Percentiles rank a stretch among this genome's conserved stretches.
Conservation (phyloP, 805 yeast genomes). For the Wickerhamomyces chaumierensis region DNA sequence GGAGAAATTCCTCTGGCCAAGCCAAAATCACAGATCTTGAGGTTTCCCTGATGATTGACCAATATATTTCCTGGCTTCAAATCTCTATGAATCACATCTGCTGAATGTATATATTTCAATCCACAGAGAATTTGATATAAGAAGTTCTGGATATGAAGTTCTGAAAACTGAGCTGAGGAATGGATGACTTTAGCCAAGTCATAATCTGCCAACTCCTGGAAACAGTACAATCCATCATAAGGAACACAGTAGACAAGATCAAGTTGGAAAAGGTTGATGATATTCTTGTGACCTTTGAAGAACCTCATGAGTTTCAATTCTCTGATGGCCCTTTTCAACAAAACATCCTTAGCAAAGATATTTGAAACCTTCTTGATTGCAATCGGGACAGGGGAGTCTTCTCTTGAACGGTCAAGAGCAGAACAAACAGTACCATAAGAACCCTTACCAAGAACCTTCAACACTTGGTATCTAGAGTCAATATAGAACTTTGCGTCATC, state of each 20-base stretch:
- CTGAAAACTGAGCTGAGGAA: slow-evolving; percentile 68
- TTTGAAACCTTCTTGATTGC: slow-evolving; percentile 78
- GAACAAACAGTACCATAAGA: slow-evolving; percentile 82
- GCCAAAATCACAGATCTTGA: slow-evolving; percentile 92
- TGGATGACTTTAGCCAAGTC: slow-evolving; percentile 78
- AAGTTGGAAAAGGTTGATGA: slow-evolving; percentile 61
- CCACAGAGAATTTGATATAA: slow-evolving; percentile 80
- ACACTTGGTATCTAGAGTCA: slow-evolving; percentile 47
- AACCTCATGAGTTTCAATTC: slow-evolving; percentile 74
- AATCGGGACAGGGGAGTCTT: slow-evolving; percentile 23
- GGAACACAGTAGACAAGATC: slow-evolving; percentile 59
- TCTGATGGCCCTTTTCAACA: slow-evolving; percentile 70
- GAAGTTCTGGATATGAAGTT: slow-evolving; percentile 68
- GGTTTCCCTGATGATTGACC: slow-evolving; percentile 57
- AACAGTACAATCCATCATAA: slow-evolving; percentile 80
- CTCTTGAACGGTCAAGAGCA: slow-evolving; percentile 41
- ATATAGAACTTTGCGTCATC: slow-evolving; percentile 51
- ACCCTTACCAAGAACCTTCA: slow-evolving; percentile 63
- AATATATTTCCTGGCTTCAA: slow-evolving; percentile 85
- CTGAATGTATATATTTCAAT: slow-evolving; percentile 79
- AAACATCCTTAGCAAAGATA: slow-evolving; percentile 55
- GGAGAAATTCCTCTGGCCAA: slow-evolving; percentile 66
- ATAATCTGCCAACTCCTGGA: slow-evolving; percentile 74
- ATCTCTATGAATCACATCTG: slow-evolving; percentile 87
- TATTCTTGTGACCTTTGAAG: slow-evolving; percentile 79